Evolutionary conservation across 2,329 filamentous ascomycete species (phyloP).

Genomic region (Claviceps capensis): DNA sequence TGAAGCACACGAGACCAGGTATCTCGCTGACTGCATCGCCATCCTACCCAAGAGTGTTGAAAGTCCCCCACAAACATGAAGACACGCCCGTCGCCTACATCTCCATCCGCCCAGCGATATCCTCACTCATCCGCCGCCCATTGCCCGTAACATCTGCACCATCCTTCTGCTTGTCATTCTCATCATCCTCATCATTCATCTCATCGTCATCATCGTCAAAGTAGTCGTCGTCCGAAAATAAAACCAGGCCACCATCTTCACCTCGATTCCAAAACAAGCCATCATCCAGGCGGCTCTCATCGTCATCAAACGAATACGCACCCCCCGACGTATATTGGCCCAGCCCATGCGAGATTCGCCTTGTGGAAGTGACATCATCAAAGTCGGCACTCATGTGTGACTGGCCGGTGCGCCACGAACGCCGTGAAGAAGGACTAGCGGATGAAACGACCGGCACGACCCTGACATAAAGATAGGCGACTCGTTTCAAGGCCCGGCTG

Average conservation of each 20-base stretch:
- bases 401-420: conserved; percentile 18
- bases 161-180: conserved; percentile 24
- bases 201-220: conserved; percentile 24
- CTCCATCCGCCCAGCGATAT: conserved; percentile 49
- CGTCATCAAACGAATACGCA: conserved; percentile 28
- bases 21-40: too few species aligned
- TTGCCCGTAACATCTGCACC: conserved; percentile 24
- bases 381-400: conserved; percentile 20
- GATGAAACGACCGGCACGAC: conserved; percentile 66
- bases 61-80: too few species aligned
- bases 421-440: conserved; percentile 37
- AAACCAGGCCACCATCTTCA: conserved; percentile 42
- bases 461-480: conserved; percentile 85
- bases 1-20: too few species aligned
- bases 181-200: conserved; percentile 27
- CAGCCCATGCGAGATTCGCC: conserved; percentile 81
- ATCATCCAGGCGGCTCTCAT: conserved; percentile 36
- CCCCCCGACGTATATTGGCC: conserved; percentile 48
- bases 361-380: conserved; percentile 30
- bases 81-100: conserved; percentile 25
- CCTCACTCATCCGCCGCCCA: conserved; percentile 46
- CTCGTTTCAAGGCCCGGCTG: conserved; percentile 81
- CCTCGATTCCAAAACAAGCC: conserved; percentile 44
- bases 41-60: too few species aligned
- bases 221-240: conserved; percentile 37